Evolutionary conservation across 1,139 yeast species (phyloP), one percentile per base, ranked within the genome.

Genomic region (Arxiozyma slooffiae): DNA sequence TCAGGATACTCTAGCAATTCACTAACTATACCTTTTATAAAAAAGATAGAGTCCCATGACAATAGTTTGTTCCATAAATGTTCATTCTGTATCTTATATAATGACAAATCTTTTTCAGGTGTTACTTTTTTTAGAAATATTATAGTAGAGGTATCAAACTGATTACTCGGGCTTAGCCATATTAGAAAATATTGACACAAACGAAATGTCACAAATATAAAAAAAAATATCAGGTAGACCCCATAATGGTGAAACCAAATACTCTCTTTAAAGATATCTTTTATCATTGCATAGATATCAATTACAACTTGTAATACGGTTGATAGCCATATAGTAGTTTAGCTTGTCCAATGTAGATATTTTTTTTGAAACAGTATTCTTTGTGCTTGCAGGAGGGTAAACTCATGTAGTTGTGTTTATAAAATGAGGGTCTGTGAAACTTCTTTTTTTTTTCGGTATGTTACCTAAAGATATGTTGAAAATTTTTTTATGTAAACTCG

Each of bases 41-140:
- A 89, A 66, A 83, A 88, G 0, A 89, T 95, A 2, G 83, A 76
- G 66, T 92, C 98, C 97, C 97, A 90, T 7, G 82, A 75, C 36
- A 85, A 70, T 8, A 86, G 70, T 53, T 80, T 79, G 45, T 78
- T 71, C 44, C 75, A 67, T 1, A 73, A 53, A 30, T 61, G 40
- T 7, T 16, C 46, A 50, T 60, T 57, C 62, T 62, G 60, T 38
- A 50, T 53, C 6, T 17, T 37, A 14, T 14, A 17, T 20, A 22
- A 21, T 8, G 22, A 17, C 9, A 5, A 4, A 9, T 39, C 21
- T 7, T 38, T 30, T 18, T 18, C 26, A 5, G 6, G 4, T 7
- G 24, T 17, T 2, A 44, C 21, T 20, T 43, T 24, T 22, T n/a
- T 20, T 36, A 48, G 22, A 37, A 48, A 23, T 7, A 48, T n/a